Percentiles rank a stretch among this genome's conserved stretches.
Evolutionary conservation across 176 grass and related monocot genomes (phyloP).

Genomic region (Oryza nivara): DNA sequence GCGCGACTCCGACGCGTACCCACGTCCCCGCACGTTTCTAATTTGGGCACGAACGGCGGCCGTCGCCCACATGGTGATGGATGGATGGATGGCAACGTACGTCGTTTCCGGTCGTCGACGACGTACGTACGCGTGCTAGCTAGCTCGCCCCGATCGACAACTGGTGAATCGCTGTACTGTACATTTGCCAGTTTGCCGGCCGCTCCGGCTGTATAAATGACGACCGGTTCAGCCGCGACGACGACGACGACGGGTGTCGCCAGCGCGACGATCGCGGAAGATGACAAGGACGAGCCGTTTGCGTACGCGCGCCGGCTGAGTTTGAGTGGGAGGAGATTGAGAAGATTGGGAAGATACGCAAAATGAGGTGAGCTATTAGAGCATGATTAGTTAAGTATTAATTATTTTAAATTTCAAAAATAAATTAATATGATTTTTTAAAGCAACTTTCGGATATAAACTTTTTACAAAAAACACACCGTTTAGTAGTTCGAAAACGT

Average conservation of each 20-base stretch:
- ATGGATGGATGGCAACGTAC: not conserved
- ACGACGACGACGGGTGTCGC: not conserved
- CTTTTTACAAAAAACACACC: too few species aligned
- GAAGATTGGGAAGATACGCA: too few species aligned
- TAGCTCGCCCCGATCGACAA: not conserved
- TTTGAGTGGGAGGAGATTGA: too few species aligned
- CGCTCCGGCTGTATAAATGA: not conserved
- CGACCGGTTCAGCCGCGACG: slow-evolving; percentile 34
- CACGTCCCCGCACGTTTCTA: not conserved
- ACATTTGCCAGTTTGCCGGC: not conserved
- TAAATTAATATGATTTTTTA: too few species aligned
- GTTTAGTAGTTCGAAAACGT: too few species aligned
- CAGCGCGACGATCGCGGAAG: slow-evolving; percentile 2
- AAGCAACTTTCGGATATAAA: too few species aligned
- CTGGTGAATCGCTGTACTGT: not conserved
- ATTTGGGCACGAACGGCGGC: not conserved
- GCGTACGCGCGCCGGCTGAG: too few species aligned
- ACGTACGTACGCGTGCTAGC: not conserved
- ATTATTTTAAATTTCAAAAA: too few species aligned
- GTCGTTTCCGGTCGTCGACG: not conserved
- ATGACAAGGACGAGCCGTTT: not conserved
- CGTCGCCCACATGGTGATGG: not conserved
- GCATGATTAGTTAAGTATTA: too few species aligned
- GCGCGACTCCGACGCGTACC: not conserved
- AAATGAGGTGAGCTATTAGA: too few species aligned